Conservation (phyloP, 306 rosid species). For the Lupinus albus region DNA sequence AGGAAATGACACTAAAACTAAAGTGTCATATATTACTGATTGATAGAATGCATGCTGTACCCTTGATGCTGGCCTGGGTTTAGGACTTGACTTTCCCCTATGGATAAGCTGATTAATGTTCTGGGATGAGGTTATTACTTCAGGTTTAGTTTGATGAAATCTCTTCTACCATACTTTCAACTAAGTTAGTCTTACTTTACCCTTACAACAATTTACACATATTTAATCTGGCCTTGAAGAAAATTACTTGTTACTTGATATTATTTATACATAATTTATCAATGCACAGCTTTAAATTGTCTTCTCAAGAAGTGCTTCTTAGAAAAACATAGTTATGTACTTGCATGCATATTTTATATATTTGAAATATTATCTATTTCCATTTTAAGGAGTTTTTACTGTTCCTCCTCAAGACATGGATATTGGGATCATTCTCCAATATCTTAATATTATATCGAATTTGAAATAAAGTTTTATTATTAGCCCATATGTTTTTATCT, state of each 20-base stretch:
- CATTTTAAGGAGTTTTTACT: not conserved
- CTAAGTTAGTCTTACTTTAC: constrained; percentile 12
- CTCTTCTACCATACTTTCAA: constrained; percentile 13
- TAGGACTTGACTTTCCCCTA: not conserved
- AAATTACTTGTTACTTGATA: not conserved
- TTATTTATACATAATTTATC: not conserved
- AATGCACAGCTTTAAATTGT: not conserved
- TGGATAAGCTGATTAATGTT: constrained; percentile 10
- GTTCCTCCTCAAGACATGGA: constrained; percentile 1
- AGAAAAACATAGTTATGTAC: not conserved
- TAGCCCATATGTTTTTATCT: not conserved
- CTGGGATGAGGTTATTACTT: constrained; percentile 16
- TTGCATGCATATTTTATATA: not conserved
- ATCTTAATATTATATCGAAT: not conserved
- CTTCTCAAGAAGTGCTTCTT: not conserved
- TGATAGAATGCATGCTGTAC: constrained; percentile 5
- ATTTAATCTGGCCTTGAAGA: not conserved
- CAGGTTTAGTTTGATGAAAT: constrained; percentile 6
- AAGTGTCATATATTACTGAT: too few species aligned
- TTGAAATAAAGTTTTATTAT: not conserved
- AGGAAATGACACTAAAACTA: too few species aligned
- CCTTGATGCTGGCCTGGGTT: not conserved
- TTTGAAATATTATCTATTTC: not conserved
- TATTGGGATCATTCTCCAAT: not conserved
- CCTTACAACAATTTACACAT: not conserved